Evolutionary conservation across 1,139 yeast species (phyloP).

Genomic region (Nakaseomyces sp.): DNA sequence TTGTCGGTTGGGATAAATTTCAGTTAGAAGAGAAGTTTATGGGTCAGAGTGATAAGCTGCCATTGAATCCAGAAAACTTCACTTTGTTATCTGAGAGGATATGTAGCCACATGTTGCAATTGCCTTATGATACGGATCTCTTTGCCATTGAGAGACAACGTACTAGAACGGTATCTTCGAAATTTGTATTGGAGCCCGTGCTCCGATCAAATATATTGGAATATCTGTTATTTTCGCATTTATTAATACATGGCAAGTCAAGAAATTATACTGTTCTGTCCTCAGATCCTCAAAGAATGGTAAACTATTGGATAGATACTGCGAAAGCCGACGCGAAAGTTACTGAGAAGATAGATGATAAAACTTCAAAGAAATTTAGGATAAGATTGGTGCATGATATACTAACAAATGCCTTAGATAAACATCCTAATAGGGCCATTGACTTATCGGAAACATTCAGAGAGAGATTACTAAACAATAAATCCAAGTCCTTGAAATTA

Average conservation of each 20-base stretch:
- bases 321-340: slow-evolving; percentile 4
- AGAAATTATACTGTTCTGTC: slow-evolving; percentile 18
- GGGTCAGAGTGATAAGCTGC: slow-evolving; percentile 10
- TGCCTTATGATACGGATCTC: slow-evolving; percentile 30
- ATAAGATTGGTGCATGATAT: slow-evolving; percentile 9
- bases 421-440: slow-evolving; percentile 11
- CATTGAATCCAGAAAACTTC: slow-evolving; percentile 18
- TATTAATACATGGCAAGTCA: slow-evolving; percentile 20
- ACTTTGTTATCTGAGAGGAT: slow-evolving; percentile 17
- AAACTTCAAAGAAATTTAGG: slow-evolving; percentile 5
- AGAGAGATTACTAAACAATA: slow-evolving; percentile 27
- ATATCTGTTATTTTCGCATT: slow-evolving; percentile 37
- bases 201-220: slow-evolving; percentile 47
- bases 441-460: slow-evolving; percentile 21
- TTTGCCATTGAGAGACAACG: slow-evolving; percentile 50
- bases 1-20: slow-evolving; percentile 39
- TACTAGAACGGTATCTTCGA: slow-evolving; percentile 40
- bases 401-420: neutral
- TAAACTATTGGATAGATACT: slow-evolving; percentile 33
- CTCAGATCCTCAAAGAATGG: slow-evolving; percentile 37
- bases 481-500: slow-evolving; percentile 14
- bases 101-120: slow-evolving; percentile 12
- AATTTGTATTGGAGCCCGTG: slow-evolving; percentile 42
- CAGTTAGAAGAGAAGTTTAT: slow-evolving; percentile 33
- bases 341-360: slow-evolving; percentile 5